phyloP scores from a whole-genome alignment of 768 basidiomycete species.

The Russula abietina region DNA sequence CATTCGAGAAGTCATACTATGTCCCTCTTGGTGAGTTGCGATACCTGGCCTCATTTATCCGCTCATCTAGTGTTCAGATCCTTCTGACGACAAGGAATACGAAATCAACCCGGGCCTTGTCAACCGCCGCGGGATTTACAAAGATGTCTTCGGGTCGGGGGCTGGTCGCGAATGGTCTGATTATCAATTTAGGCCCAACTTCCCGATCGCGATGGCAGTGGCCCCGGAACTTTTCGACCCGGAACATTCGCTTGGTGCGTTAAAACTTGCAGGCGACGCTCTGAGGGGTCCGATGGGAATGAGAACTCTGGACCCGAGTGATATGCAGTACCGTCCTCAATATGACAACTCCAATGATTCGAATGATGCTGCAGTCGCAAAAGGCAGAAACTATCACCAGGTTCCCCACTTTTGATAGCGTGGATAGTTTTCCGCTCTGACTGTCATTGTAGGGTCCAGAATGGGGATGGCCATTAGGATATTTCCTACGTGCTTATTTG shows the following conservation, averaged over 20 bases:
- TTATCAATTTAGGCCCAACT: slow-evolving; percentile 92
- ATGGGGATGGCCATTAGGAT: slow-evolving; percentile 94
- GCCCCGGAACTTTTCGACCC: slow-evolving; percentile 92
- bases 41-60: neutral
- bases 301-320: slow-evolving; percentile 88
- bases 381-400: slow-evolving; percentile 93
- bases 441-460: slow-evolving; percentile 63
- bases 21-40: slow-evolving; percentile 63
- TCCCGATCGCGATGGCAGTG: slow-evolving; percentile 93
- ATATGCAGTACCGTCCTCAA: slow-evolving; percentile 81
- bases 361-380: slow-evolving; percentile 75
- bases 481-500: slow-evolving; percentile 90
- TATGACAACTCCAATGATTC: slow-evolving; percentile 96
- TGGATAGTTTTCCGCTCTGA: slow-evolving; percentile 17
- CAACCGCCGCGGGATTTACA: slow-evolving; percentile 93
- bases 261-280: slow-evolving; percentile 72
- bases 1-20: slow-evolving; percentile 89
- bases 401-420: slow-evolving; percentile 41
- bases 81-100: slow-evolving; percentile 63
- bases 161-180: slow-evolving; percentile 89
- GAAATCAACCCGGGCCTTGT: slow-evolving; percentile 62
- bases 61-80: slow-evolving; percentile 41
- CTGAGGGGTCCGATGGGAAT: slow-evolving; percentile 90
- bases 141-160: slow-evolving; percentile 93
- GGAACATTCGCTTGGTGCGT: slow-evolving; percentile 68